Percentiles rank a stretch among this genome's conserved stretches.
Conservation (phyloP, 495 filamentous ascomycete species). For the Lasiosphaeria hispida region DNA sequence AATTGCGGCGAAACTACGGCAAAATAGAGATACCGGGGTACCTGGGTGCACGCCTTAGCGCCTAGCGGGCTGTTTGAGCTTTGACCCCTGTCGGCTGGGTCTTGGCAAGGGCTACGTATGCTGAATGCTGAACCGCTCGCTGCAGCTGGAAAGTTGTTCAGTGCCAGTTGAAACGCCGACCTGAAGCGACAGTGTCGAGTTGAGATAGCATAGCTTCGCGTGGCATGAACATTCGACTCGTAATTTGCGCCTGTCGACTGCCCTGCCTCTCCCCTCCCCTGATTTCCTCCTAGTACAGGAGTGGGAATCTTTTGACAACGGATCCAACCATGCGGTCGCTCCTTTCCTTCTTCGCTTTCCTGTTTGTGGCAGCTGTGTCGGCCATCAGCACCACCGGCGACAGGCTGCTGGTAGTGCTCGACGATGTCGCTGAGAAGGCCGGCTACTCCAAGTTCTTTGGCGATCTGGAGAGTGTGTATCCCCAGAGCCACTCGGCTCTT, state of each 20-base stretch:
- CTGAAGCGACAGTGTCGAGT: constrained; percentile 12
- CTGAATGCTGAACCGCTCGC: constrained; percentile 19
- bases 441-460: constrained; percentile 78
- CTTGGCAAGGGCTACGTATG: constrained; percentile 43
- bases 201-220: neutral
- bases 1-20: constrained; percentile 24
- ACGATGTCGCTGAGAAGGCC: constrained; percentile 74
- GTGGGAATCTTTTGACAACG: neutral
- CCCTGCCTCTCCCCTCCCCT: neutral
- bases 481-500: neutral
- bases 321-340: constrained; percentile 67
- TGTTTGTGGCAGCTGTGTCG: constrained; percentile 62
- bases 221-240: constrained; percentile 22
- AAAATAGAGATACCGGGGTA: neutral
- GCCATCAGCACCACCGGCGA: constrained; percentile 78
- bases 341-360: constrained; percentile 63
- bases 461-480: constrained; percentile 70
- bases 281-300: neutral
- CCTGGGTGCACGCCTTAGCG: too few species aligned
- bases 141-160: constrained; percentile 9
- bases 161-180: neutral
- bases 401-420: constrained; percentile 81
- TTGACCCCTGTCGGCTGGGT: constrained; percentile 2
- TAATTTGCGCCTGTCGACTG: constrained; percentile 8
- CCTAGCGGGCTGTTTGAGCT: too few species aligned